phyloP scores from a whole-genome alignment of 2,329 filamentous ascomycete species.

The Bipolaris oryzae region DNA sequence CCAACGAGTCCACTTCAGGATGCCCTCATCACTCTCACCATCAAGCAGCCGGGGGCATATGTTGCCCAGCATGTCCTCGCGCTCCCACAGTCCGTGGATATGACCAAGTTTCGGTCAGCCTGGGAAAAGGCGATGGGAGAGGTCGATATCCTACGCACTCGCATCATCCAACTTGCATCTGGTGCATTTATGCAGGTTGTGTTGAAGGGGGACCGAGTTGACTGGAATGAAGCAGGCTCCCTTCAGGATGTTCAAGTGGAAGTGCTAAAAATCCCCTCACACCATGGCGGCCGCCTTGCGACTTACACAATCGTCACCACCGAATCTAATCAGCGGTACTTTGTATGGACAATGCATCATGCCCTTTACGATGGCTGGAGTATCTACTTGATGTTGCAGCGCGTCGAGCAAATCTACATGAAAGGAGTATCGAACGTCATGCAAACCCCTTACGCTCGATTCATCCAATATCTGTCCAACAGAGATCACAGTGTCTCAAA shows the following conservation, averaged over 20 bases:
- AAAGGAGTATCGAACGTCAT: constrained; percentile 21
- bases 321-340: constrained; percentile 25
- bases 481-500: constrained; percentile 26
- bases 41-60: constrained; percentile 56
- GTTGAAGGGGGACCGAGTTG: constrained; percentile 33
- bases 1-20: constrained; percentile 53
- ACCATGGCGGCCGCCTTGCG: constrained; percentile 33
- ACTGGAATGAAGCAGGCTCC: constrained; percentile 30
- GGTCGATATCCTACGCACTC: constrained; percentile 57
- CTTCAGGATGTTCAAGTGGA: constrained; percentile 27
- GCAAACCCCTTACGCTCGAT: constrained; percentile 37
- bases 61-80: constrained; percentile 54
- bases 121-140: constrained; percentile 55
- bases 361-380: constrained; percentile 51
- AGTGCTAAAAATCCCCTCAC: constrained; percentile 23
- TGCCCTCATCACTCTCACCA: constrained; percentile 56
- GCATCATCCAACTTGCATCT: constrained; percentile 40
- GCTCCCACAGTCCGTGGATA: constrained; percentile 48
- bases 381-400: constrained; percentile 37
- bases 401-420: constrained; percentile 35
- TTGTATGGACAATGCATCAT: constrained; percentile 51
- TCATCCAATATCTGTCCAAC: constrained; percentile 43
- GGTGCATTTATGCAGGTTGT: constrained; percentile 39
- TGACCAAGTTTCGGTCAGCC: constrained; percentile 53
- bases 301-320: constrained; percentile 35